Evolutionary conservation across 495 filamentous ascomycete species (phyloP), one percentile per base, ranked within the genome.

Genomic region (Extremus antarcticus): DNA sequence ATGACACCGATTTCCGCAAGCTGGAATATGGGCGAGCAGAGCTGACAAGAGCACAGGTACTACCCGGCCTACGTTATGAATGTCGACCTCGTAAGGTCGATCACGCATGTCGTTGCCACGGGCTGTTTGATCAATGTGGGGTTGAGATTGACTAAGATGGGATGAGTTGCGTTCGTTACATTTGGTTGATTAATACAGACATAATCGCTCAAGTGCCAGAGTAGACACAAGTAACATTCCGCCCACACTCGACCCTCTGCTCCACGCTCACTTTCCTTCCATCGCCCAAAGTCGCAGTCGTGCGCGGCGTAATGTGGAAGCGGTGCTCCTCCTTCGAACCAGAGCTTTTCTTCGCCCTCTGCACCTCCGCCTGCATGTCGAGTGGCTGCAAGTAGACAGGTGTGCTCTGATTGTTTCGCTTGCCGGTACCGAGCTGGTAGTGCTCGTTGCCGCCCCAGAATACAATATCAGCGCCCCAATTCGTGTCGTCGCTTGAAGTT

Each of bases 401-500:
- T 10, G 74, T 74, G 25, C 76, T 71, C 4, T 80, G 59, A 63
- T 98, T 97, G 63, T 80, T 94, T 56, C 90, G 71, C 73, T 82
- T 91, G 35, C 92, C 91, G 2, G 85, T 96, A 2, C 92, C 92
- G 17, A 98, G 78, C 65, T 98, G 92, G 64, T 86, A 95, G 58
- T 80, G 77, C 71, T 98, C 91, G 63, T 96, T 98, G 38, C 86
- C 87, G 59, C 92, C 92, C 87, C 90, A 98, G 78, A 84, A 94
- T 4, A 96, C 65, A 1, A 86, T 81, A 67, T 97, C 92, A 9
- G 82, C 81, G 49, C 91, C 91, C 75, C 79, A 95, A 59, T 88
- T 85, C 2, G 80, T 85, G 55, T 88, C 83, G 47, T 82, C 79
- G 2, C 73, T 73, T 7, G 70, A 64, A 4, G 73, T 63, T 11